Percentiles rank a stretch among this genome's conserved stretches.
Evolutionary conservation across 306 rosid genomes (phyloP).

Genomic region (Lagenaria siceraria): DNA sequence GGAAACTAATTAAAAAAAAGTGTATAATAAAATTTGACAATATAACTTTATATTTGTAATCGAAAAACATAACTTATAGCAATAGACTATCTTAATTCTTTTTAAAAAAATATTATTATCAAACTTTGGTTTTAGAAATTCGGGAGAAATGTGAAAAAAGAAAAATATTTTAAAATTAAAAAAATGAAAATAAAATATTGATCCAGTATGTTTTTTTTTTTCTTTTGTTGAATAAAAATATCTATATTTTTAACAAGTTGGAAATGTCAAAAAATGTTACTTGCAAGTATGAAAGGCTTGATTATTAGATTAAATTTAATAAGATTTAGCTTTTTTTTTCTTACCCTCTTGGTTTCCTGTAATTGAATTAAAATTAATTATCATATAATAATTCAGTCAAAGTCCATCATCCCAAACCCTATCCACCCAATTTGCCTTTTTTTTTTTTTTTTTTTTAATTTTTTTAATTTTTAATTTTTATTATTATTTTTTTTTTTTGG

Average conservation of each 20-base stretch:
- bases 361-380: too few relatives aligned
- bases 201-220: not conserved
- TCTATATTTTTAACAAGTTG: not conserved
- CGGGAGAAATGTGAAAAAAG: not conserved
- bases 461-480: too few relatives aligned
- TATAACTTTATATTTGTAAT: too few relatives aligned
- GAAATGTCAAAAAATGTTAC: not conserved
- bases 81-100: too few relatives aligned
- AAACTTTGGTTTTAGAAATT: not conserved
- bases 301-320: not conserved
- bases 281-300: not conserved
- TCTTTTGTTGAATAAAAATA: too few relatives aligned
- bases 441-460: too few relatives aligned
- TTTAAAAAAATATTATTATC: too few relatives aligned
- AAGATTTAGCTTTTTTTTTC: not conserved
- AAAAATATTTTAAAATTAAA: not conserved
- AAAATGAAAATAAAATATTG: not conserved
- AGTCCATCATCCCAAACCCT: not conserved
- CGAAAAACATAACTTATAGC: too few relatives aligned
- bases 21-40: too few relatives aligned
- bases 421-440: too few relatives aligned
- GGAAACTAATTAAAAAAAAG: too few relatives aligned
- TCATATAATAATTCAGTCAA: not conserved
- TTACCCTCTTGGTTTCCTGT: not conserved
- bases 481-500: too few relatives aligned